phyloP scores from a whole-genome alignment of 129 eudicot genomes.

The carrot (Daucus carota) region DNA sequence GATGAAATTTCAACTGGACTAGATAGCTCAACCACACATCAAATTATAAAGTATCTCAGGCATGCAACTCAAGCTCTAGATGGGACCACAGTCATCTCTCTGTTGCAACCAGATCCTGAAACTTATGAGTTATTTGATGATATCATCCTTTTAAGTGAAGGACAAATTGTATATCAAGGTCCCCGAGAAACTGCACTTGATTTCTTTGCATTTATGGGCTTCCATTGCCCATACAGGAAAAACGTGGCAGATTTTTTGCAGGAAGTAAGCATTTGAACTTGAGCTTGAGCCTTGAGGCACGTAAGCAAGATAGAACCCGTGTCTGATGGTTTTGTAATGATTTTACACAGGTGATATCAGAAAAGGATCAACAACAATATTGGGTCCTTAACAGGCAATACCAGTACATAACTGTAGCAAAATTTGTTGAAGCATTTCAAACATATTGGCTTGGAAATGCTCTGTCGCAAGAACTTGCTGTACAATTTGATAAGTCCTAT shows the following conservation, averaged over 20 bases:
- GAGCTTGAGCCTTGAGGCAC: background rate
- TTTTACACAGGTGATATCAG: constrained; percentile 56
- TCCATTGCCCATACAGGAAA: constrained; percentile 77
- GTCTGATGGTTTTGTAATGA: constrained; percentile 8
- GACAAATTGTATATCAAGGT: constrained; percentile 89
- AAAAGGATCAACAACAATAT: constrained; percentile 82
- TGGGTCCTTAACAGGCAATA: constrained; percentile 55
- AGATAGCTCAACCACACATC: constrained; percentile 90
- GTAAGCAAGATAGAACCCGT: background rate
- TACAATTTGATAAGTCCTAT: constrained; percentile 39
- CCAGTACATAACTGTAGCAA: constrained; percentile 46
- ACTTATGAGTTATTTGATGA: constrained; percentile 85
- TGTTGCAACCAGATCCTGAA: constrained; percentile 84
- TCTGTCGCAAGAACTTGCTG: constrained; percentile 45
- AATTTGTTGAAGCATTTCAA: constrained; percentile 69
- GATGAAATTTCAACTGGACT: constrained; percentile 94
- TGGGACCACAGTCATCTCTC: constrained; percentile 68
- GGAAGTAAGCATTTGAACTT: constrained; percentile 42
- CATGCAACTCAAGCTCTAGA: constrained; percentile 63
- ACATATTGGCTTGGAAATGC: constrained; percentile 49
- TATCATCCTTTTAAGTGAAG: constrained; percentile 64
- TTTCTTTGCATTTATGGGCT: constrained; percentile 79
- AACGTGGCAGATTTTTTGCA: constrained; percentile 91
- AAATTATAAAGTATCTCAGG: constrained; percentile 67
- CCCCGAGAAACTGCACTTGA: constrained; percentile 61